Base-by-base conservation (phyloP, 352 stramenopile genomes). In the Paralagenidium karlingii region DNA sequence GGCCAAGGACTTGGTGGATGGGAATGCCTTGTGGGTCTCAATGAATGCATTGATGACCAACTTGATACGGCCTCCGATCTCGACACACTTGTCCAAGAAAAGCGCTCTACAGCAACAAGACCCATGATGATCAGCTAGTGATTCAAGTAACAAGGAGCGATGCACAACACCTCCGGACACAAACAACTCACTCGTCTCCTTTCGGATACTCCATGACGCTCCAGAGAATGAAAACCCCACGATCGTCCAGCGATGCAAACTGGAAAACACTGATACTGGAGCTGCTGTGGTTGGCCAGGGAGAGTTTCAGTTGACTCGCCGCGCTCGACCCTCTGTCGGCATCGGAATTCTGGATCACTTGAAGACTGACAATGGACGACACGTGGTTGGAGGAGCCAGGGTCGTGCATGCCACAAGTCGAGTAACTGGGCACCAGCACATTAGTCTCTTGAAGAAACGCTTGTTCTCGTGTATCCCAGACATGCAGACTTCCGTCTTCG, bases 231-330 rank as follows among this genome's bases (percentile, higher is more conserved):
- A 85, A 42, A 15, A 82, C 37, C 0, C 71, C 71, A 8, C 71
- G 71, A 34, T 85, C 66, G 21, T 85, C 71, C 45, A 85, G 69
- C 3, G 71, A 83, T 1, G 55, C 66, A 39, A 86, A 77, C 40
- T 86, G 73, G 39, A 85, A 82, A 32, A 11, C 15, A 32, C 11
- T 15, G 28, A 32, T 3, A 55, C 58, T 24, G 56, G 55, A 27
- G 45, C 16, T 53, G 19, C 15, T 51, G 15, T 38, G 34, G 5
- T 9, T 20, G 27, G 18, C 43, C 24, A 7, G 30, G 9, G n/a
- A n/a, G n/a, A n/a, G n/a, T n/a, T n/a, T n/a, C n/a, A n/a, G n/a
- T n/a, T n/a, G n/a, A n/a, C n/a, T n/a, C n/a, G n/a, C n/a, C n/a
- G n/a, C n/a, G n/a, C n/a, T n/a, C n/a, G n/a, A n/a, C n/a, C n/a